phyloP scores from a whole-genome alignment of 2,329 filamentous ascomycete species.

The Westerdykella sp. region DNA sequence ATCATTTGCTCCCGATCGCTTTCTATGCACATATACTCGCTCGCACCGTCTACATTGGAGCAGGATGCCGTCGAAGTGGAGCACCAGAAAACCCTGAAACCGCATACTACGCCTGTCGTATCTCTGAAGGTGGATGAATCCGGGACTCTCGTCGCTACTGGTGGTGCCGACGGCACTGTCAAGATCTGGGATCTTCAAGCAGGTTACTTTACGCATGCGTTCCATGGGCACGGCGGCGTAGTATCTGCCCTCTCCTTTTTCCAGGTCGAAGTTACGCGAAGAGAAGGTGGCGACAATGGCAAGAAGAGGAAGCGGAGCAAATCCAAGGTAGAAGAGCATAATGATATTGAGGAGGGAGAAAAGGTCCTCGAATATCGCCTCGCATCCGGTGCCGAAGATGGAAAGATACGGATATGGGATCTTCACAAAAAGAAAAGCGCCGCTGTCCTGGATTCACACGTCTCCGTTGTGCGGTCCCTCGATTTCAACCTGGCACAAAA shows the following conservation, averaged over 20 bases:
- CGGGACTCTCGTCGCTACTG: constrained; percentile 83
- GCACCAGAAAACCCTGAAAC: constrained; percentile 75
- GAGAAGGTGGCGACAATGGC: constrained; percentile 28
- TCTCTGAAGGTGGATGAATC: constrained; percentile 80
- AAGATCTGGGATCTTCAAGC: constrained; percentile 95
- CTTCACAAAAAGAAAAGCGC: constrained; percentile 73
- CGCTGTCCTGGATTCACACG: constrained; percentile 80
- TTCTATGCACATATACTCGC: constrained; percentile 83
- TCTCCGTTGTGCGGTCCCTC: constrained; percentile 84
- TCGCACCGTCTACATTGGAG: constrained; percentile 54
- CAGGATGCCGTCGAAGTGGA: constrained; percentile 55
- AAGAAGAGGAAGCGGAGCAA: constrained; percentile 38
- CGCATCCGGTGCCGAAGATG: constrained; percentile 89
- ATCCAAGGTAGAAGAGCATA: constrained; percentile 40
- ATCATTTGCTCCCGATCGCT: constrained; percentile 91
- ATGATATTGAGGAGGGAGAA: constrained; percentile 12
- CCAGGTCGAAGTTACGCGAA: constrained; percentile 54
- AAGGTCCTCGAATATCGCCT: constrained; percentile 63
- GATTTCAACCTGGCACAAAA: constrained; percentile 74
- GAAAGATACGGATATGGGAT: constrained; percentile 87
- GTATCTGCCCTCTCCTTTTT: constrained; percentile 92
- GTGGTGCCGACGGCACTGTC: constrained; percentile 84
- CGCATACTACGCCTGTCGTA: constrained; percentile 83
- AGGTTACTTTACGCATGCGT: constrained; percentile 90
- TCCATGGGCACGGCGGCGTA: constrained; percentile 85